A percentile compares a stretch with the other conserved stretches of the same genome.
Conservation (phyloP, 2,329 filamentous ascomycete genomes). For the Talaromyces sp. region DNA sequence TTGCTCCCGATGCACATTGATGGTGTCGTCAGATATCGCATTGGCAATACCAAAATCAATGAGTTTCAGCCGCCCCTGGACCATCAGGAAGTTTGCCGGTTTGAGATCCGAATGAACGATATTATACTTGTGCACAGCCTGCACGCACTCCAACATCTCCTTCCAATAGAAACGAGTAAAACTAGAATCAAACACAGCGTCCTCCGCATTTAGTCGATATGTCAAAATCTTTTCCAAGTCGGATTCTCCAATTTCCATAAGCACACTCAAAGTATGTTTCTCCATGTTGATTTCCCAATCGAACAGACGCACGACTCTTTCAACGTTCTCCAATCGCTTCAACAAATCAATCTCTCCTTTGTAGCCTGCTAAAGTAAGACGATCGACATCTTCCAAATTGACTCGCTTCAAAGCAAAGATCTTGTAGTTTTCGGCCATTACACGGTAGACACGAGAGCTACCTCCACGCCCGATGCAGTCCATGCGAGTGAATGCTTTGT, state of each 20-base stretch:
- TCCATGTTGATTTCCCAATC: constrained; percentile 93
- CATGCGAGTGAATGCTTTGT: constrained; percentile 82
- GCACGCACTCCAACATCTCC: constrained; percentile 96
- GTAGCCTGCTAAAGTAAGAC: constrained; percentile 76
- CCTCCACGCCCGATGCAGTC: constrained; percentile 90
- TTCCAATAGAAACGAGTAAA: constrained; percentile 99
- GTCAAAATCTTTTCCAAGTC: constrained; percentile 85
- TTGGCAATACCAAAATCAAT: constrained; percentile 99
- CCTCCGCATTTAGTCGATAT: constrained; percentile 66
- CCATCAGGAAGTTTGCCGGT: constrained; percentile 92
- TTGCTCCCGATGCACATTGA: constrained; percentile 94
- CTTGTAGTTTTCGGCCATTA: constrained; percentile 95
- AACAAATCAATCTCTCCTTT: constrained; percentile 94
- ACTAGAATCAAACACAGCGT: constrained; percentile 75
- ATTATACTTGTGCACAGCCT: constrained; percentile 81
- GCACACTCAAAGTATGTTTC: constrained; percentile 80
- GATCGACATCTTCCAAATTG: constrained; percentile 84
- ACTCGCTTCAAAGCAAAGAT: constrained; percentile 93
- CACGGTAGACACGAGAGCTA: constrained; percentile 89
- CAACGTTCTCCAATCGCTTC: constrained; percentile 74
- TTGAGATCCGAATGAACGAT: constrained; percentile 97
- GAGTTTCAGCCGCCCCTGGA: constrained; percentile 84
- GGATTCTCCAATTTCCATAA: constrained; percentile 96
- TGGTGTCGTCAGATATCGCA: constrained; percentile 92
- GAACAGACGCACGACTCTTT: constrained; percentile 83